Conservation (phyloP, 306 rosid genomes). For the Prinsepia uniflora region DNA sequence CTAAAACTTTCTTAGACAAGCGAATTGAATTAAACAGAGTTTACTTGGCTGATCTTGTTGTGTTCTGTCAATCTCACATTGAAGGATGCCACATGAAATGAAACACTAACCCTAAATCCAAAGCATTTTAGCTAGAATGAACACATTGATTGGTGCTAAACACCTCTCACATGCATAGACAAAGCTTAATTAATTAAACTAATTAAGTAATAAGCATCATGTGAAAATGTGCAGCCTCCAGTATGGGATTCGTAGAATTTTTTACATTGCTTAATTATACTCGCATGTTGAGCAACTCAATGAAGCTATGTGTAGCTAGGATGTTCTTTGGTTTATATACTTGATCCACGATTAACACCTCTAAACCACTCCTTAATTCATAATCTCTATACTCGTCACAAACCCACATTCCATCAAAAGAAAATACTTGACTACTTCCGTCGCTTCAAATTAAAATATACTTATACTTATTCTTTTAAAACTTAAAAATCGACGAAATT, state of each 20-base stretch:
- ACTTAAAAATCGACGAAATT: no score
- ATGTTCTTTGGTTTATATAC: slow-evolving; percentile 5
- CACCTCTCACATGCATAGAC: slow-evolving; percentile 14
- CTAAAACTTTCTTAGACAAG: slow-evolving; percentile 15
- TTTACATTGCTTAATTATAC: neutral
- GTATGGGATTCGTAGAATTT: slow-evolving; percentile 8
- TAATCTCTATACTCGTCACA: neutral
- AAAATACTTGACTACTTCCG: no score
- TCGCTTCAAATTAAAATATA: no score
- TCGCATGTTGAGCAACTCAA: slow-evolving; percentile 16
- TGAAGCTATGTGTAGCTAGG: slow-evolving; percentile 10
- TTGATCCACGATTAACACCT: neutral
- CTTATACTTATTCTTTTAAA: no score
- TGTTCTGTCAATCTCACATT: slow-evolving; percentile 35
- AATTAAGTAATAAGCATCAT: slow-evolving; percentile 12
- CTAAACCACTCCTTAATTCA: neutral
- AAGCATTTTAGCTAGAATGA: slow-evolving; percentile 14
- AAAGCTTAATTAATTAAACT: neutral
- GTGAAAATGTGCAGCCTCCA: slow-evolving; percentile 22
- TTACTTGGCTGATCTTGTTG: slow-evolving; percentile 27
- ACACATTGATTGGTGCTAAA: slow-evolving; percentile 31
- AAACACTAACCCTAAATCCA: neutral
- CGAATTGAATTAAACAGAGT: slow-evolving; percentile 20
- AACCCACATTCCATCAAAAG: no score
- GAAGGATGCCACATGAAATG: slow-evolving; percentile 18